A percentile compares a stretch with the other conserved stretches of the same genome.
Conservation (phyloP, 2,329 filamentous ascomycete species). For the Ophiocordyceps camponoti-saundersi region DNA sequence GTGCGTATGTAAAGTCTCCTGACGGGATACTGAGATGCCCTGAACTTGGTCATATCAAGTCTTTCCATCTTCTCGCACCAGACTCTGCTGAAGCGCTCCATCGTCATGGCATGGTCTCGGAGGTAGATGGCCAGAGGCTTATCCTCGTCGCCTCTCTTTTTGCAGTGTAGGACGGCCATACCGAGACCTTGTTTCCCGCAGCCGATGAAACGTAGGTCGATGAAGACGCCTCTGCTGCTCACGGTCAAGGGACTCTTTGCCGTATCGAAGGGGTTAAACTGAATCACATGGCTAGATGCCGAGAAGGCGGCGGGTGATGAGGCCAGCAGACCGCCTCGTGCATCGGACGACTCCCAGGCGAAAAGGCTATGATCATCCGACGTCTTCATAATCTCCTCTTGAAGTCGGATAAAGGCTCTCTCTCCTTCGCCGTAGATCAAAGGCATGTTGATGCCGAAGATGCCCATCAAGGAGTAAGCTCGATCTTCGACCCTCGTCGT, state of each 20-base stretch:
- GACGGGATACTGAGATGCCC: not conserved
- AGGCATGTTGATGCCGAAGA: not conserved
- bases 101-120: not conserved
- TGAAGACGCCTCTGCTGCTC: not conserved
- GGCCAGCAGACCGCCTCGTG: not conserved
- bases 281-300: not conserved
- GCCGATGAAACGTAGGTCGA: not conserved
- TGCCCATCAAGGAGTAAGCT: not conserved
- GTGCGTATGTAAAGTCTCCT: not conserved
- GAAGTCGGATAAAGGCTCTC: not conserved
- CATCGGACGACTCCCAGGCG: not conserved
- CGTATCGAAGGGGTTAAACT: not conserved
- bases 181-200: not conserved
- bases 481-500: not conserved
- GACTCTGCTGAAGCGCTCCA: not conserved
- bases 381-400: not conserved
- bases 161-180: constrained; percentile 1
- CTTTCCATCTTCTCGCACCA: not conserved
- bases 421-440: not conserved
- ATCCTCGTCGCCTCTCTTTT: not conserved
- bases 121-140: not conserved
- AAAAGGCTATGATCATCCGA: not conserved
- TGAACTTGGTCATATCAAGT: not conserved
- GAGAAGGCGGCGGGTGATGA: not conserved
- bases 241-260: not conserved